Percentiles rank a stretch among this genome's conserved stretches.
These are phyloP conservation scores for Gautieria morchelliformis DNA, from an alignment of 768 basidiomycete genomes.

Conservation along the genomic window DNA sequence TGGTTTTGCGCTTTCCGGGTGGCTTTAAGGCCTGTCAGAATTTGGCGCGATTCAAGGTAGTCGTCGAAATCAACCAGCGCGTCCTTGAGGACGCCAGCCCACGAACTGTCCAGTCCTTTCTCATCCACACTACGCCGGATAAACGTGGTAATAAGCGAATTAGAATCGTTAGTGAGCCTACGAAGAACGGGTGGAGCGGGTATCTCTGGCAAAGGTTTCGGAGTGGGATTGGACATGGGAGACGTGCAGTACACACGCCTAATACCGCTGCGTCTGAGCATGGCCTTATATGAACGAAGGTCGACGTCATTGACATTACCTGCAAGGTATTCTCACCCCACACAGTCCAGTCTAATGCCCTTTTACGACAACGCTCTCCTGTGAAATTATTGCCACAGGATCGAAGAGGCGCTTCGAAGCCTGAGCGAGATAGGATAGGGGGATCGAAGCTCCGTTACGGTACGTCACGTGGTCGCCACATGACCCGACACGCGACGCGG, in stretches of 20 bases:
- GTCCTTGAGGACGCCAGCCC: constrained; percentile 37
- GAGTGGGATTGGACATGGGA: not conserved
- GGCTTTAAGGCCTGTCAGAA: constrained; percentile 38
- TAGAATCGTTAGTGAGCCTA: constrained; percentile 1
- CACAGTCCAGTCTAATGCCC: too few species aligned
- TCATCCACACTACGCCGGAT: constrained; percentile 1
- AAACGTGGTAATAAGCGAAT: not conserved
- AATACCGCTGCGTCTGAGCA: not conserved
- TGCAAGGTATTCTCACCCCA: not conserved
- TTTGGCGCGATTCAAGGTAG: constrained; percentile 31
- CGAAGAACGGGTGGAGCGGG: not conserved
- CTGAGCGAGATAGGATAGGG: too few species aligned
- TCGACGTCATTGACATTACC: not conserved
- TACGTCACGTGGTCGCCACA: too few species aligned
- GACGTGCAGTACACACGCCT: not conserved
- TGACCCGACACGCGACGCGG: too few species aligned
- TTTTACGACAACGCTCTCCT: too few species aligned
- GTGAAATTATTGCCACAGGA: too few species aligned
- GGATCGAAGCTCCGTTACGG: too few species aligned
- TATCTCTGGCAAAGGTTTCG: not conserved
- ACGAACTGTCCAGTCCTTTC: constrained; percentile 16
- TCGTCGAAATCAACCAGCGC: constrained; percentile 38
- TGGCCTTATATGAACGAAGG: not conserved
- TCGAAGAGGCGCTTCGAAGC: too few species aligned
- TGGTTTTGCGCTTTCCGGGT: constrained; percentile 19